Conservation (phyloP, 1,284 basidiomycete species). For the Lignosus rhinocerotis region DNA sequence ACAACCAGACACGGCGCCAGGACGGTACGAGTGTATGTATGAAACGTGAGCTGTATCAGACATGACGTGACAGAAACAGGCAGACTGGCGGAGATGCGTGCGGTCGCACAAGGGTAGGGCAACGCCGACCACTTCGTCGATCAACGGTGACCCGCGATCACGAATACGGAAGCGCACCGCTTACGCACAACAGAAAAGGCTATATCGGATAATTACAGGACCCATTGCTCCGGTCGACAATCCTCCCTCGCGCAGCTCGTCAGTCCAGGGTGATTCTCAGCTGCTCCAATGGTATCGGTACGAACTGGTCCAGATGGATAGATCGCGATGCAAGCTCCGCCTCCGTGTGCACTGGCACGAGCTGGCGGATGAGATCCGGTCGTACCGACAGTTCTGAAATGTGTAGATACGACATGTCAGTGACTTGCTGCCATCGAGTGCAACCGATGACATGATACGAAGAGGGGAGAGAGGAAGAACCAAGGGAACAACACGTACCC, state of each 20-base stretch:
- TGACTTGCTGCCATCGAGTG: background rate
- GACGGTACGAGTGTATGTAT: constrained; percentile 10
- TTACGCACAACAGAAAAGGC: constrained; percentile 2
- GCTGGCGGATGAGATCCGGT: constrained; percentile 89
- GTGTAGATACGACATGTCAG: constrained; percentile 1
- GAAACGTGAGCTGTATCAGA: constrained; percentile 7
- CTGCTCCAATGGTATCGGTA: constrained; percentile 92
- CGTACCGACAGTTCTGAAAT: constrained; percentile 90
- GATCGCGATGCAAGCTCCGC: constrained; percentile 83
- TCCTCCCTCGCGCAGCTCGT: constrained; percentile 29
- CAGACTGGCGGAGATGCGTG: background rate
- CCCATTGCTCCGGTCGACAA: constrained; percentile 15
- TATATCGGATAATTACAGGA: constrained; percentile 15
- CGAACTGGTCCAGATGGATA: constrained; percentile 90
- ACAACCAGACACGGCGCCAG: constrained; percentile 12
- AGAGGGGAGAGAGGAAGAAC: background rate
- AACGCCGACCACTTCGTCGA: background rate
- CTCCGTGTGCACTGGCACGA: constrained; percentile 91
- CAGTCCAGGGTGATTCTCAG: constrained; percentile 89
- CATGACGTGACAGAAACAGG: constrained; percentile 8
- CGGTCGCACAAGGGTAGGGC: background rate
- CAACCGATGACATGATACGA: background rate
- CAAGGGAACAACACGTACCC: constrained; percentile 53
- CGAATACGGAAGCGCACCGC: constrained; percentile 2
- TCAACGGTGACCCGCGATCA: background rate